Percentiles rank a stretch among this genome's conserved stretches.
Evolutionary conservation across 495 filamentous ascomycete genomes (phyloP).

Genomic region (Physcia stellaris): DNA sequence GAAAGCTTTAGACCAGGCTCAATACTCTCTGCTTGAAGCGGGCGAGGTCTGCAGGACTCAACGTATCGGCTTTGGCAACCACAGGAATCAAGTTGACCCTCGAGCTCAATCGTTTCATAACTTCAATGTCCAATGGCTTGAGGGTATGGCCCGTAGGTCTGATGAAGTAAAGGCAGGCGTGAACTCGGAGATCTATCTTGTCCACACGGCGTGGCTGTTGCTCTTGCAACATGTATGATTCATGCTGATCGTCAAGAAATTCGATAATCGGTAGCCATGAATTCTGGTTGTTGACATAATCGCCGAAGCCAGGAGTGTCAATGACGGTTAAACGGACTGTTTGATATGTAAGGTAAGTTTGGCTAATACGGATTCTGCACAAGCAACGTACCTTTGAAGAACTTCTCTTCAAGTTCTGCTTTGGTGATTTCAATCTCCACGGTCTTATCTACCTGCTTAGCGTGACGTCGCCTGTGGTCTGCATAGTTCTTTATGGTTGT

Average conservation of each 20-base stretch:
- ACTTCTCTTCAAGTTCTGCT: slow-evolving; percentile 98
- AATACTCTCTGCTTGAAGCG: slow-evolving; percentile 86
- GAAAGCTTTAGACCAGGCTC: slow-evolving; percentile 4
- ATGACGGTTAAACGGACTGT: slow-evolving; percentile 95
- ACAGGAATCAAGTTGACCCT: slow-evolving; percentile 97
- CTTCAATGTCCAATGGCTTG: slow-evolving; percentile 97
- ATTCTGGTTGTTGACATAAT: slow-evolving; percentile 99
- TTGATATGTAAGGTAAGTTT: too few species aligned
- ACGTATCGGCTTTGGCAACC: slow-evolving; percentile 93
- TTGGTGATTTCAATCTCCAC: slow-evolving; percentile 99
- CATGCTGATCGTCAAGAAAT: slow-evolving; percentile 98
- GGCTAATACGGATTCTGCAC: too few species aligned
- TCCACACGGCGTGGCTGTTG: slow-evolving; percentile 94
- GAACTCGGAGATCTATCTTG: slow-evolving; percentile 98
- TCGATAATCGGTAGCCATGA: slow-evolving; percentile 99
- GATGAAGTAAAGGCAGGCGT: slow-evolving; percentile 98
- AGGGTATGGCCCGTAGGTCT: slow-evolving; percentile 94
- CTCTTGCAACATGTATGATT: slow-evolving; percentile 99
- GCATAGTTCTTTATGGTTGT: slow-evolving; percentile 99
- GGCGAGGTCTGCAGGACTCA: slow-evolving; percentile 80
- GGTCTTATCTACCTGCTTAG: slow-evolving; percentile 98
- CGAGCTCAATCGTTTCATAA: slow-evolving; percentile 97
- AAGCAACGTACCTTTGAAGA: slow-evolving; percentile 78
- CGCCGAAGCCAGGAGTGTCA: slow-evolving; percentile 95
- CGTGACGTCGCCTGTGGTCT: slow-evolving; percentile 94